Conservation (phyloP, 306 rosid species). For the Sesbania bispinosa region DNA sequence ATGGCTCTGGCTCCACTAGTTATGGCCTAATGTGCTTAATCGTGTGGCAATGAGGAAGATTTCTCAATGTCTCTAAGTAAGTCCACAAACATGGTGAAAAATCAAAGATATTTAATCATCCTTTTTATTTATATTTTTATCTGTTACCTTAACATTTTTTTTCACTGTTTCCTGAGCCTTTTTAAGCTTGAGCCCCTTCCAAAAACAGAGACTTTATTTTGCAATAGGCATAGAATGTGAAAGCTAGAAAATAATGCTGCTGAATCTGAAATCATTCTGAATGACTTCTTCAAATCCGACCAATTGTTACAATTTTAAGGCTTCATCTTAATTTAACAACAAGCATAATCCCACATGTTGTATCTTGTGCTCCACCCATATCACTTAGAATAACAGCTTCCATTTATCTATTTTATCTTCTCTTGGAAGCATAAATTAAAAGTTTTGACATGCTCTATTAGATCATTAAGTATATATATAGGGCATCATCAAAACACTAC, state of each 20-base stretch:
- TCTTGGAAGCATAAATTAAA: constrained; percentile 11
- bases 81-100: not conserved
- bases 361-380: constrained; percentile 65
- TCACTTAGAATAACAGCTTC: constrained; percentile 30
- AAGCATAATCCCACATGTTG: constrained; percentile 57
- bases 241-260: not conserved
- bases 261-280: constrained; percentile 25
- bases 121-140: not conserved
- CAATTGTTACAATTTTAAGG: constrained; percentile 16
- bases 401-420: constrained; percentile 3
- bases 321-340: constrained; percentile 20
- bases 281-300: constrained; percentile 36
- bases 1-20: constrained; percentile 24
- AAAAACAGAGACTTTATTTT: not conserved
- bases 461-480: not conserved
- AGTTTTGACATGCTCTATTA: constrained; percentile 18
- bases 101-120: not conserved
- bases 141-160: not conserved
- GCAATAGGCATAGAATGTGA: not conserved
- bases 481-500: not conserved
- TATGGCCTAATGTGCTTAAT: constrained; percentile 17
- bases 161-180: not conserved
- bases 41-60: constrained; percentile 19
- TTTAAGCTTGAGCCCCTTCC: constrained; percentile 18
- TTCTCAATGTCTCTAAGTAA: not conserved